phyloP scores from a whole-genome alignment of 2,329 filamentous ascomycete species.

The Pseudogymnoascus sp. region DNA sequence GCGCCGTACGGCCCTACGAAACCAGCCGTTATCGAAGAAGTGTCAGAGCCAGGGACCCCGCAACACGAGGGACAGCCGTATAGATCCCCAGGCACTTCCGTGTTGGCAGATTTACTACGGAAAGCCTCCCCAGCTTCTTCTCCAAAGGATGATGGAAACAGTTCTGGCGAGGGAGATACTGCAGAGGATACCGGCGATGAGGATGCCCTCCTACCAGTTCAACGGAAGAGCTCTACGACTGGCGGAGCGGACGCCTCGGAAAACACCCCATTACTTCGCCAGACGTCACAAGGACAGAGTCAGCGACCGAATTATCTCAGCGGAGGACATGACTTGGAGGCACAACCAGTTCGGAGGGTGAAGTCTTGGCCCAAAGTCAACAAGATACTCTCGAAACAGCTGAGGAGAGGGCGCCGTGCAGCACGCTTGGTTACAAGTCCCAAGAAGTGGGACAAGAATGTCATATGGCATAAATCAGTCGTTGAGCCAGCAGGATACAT shows the following conservation, averaged over 20 bases:
- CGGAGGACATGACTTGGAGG: constrained; percentile 27
- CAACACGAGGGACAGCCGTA: constrained; percentile 30
- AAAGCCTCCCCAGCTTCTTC: constrained; percentile 27
- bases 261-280: constrained; percentile 25
- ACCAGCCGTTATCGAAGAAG: constrained; percentile 51
- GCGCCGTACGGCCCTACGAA: constrained; percentile 27
- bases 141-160: constrained; percentile 12
- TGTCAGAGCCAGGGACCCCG: constrained; percentile 50
- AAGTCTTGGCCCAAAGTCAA: constrained; percentile 26
- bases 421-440: constrained; percentile 44
- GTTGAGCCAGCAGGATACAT: constrained; percentile 63
- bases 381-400: constrained; percentile 20
- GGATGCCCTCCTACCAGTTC: background rate
- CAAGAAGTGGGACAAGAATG: constrained; percentile 62
- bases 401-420: constrained; percentile 18
- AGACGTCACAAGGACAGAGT: constrained; percentile 14
- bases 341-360: constrained; percentile 18
- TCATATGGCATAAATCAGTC: constrained; percentile 57
- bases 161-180: background rate
- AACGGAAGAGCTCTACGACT: background rate
- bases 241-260: constrained; percentile 19
- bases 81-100: constrained; percentile 35
- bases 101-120: constrained; percentile 43
- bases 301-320: constrained; percentile 26
- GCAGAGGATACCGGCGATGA: background rate